Evolutionary conservation across 2,329 filamentous ascomycete species (phyloP).

Genomic region (Coniosporium tulheliwenetii): DNA sequence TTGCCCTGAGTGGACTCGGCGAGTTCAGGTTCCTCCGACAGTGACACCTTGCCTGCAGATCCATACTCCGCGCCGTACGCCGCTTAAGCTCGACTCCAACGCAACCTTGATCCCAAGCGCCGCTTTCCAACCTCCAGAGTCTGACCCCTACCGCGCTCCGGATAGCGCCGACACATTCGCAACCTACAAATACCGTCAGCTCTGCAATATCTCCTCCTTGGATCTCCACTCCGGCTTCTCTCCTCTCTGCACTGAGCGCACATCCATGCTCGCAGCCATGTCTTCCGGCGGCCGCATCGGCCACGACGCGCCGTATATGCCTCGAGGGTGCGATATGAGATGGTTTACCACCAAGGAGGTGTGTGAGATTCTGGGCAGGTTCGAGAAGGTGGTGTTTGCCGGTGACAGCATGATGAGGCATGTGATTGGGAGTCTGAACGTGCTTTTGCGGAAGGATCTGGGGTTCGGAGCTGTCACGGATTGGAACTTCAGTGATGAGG

Average conservation of each 20-base stretch:
- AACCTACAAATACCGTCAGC: conserved; percentile 25
- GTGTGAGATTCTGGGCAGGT: conserved; percentile 29
- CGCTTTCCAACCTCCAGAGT: conserved; percentile 8
- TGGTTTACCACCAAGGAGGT: conserved; percentile 31
- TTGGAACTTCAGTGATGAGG: conserved; percentile 31
- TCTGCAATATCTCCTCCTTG: conserved; percentile 28
- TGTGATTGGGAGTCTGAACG: conserved; percentile 31
- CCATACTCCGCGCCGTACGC: no score
- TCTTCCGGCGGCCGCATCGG: conserved; percentile 29
- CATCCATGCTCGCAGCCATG: conserved; percentile 24
- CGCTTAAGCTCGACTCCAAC: background rate
- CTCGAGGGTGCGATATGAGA: conserved; percentile 29
- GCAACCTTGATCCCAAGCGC: background rate
- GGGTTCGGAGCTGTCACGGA: conserved; percentile 34
- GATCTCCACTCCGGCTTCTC: conserved; percentile 24
- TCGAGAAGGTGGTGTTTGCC: conserved; percentile 30
- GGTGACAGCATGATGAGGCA: conserved; percentile 35
- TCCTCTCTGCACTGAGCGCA: conserved; percentile 20
- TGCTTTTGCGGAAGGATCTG: conserved; percentile 28
- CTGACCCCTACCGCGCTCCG: conserved; percentile 10
- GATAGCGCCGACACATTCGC: conserved; percentile 22
- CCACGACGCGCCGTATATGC: conserved; percentile 28
- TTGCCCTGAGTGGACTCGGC: no score
- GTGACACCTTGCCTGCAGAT: no score
- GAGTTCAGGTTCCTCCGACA: no score